Evolutionary conservation across 176 grass and related monocot species (phyloP).

Genomic region (Carex cristatella): DNA sequence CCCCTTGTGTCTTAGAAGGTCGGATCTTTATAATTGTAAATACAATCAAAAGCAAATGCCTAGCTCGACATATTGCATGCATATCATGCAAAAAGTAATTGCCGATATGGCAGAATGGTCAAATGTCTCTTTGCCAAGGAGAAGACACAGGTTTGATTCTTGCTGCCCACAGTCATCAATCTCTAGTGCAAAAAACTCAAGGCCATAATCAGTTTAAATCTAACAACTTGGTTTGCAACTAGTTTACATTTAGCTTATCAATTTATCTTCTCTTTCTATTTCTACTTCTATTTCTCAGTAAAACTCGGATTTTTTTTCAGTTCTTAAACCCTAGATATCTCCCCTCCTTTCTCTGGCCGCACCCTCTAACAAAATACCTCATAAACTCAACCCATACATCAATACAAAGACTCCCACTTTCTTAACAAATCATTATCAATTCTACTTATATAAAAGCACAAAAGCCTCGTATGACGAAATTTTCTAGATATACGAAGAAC

Average conservation of each 20-base stretch:
- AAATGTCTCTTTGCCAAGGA: neutral
- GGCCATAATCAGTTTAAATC: too few relatives aligned
- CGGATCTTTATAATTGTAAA: neutral
- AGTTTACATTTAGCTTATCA: neutral
- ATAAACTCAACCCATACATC: neutral
- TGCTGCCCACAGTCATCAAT: neutral
- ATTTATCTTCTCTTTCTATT: neutral
- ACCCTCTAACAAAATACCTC: neutral
- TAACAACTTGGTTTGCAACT: neutral
- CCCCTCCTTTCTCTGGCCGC: neutral
- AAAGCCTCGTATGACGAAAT: neutral
- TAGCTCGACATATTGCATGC: neutral
- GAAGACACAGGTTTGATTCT: neutral
- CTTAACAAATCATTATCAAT: neutral
- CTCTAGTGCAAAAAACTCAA: too few relatives aligned
- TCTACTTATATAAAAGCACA: neutral
- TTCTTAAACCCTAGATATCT: slow-evolving; percentile 7
- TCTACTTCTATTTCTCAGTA: neutral
- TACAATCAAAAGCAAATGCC: neutral
- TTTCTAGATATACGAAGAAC: neutral
- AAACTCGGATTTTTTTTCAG: neutral
- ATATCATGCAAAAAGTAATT: neutral
- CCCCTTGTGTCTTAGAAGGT: neutral
- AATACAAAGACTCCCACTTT: neutral
- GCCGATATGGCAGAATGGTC: neutral